Evolutionary conservation across 2,329 filamentous ascomycete genomes (phyloP), one percentile per base, ranked within the genome.

Genomic region (Emericellopsis cladophorae): DNA sequence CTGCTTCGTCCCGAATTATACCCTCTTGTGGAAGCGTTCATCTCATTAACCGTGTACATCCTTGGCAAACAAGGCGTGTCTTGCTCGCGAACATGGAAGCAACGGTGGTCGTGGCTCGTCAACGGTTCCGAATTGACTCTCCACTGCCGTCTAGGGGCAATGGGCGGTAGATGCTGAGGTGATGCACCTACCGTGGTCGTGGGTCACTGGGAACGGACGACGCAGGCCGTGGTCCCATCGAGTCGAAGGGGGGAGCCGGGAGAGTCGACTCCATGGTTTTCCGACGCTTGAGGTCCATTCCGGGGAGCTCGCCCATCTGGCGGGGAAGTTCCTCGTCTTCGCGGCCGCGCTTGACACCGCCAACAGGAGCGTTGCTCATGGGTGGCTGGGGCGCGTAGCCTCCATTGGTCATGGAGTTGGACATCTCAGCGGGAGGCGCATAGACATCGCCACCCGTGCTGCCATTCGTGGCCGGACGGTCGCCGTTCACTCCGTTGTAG

Each of bases 401-500:
- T 4, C 26, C 26, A 49, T 77, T 79, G 40, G 73, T 62, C 59
- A 80, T 65, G 15, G 68, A 59, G 45, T 58, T 62, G 33, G 61
- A 58, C 59, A 80, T 67, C 50, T 84, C 80, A 5, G 72, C 64
- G 21, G 83, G 71, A 14, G 78, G 71, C 29, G 76, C 73, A 56
- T 93, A 93, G 7, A 80, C 74, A 49, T 93, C 85, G 16, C 72
- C 64, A 11, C 76, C 61, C 24, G 69, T 72, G n/a, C 81, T 81
- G 49, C 52, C 41, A 12, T 38, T 66, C 10, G 76, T 60, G 24
- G 69, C 64, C 37, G 67, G 76, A 22, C 85, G 76, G 44, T 86
- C 83, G 55, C 85, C 87, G 57, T 82, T 89, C 66, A 94, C 88
- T 46, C 93, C 82, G 59, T 80, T 93, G 70, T 94, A 94, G 39